Evolutionary conservation across 441 rosid species (phyloP).

Genomic region (Erysimum cheiri): DNA sequence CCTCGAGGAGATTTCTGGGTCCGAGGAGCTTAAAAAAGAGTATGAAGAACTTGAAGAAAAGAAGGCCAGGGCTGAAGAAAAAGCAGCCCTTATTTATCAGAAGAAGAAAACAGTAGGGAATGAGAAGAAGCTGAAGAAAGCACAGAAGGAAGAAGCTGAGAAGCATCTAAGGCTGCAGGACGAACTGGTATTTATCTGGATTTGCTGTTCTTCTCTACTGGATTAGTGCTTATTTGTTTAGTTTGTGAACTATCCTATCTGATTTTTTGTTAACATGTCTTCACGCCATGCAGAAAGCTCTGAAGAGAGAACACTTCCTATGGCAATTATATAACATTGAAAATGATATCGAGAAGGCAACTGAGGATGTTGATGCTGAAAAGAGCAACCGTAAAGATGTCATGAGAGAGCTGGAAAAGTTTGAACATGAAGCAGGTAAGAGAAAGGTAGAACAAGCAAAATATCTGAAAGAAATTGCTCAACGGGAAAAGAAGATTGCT

Average conservation of each 20-base stretch:
- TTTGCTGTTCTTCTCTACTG: slow-evolving; percentile 16
- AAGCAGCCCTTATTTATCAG: slow-evolving; percentile 82
- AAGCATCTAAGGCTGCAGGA: slow-evolving; percentile 90
- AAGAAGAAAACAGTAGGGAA: slow-evolving; percentile 78
- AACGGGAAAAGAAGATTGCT: slow-evolving; percentile 79
- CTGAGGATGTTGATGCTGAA: slow-evolving; percentile 76
- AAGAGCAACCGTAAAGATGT: slow-evolving; percentile 65
- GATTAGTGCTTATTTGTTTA: slow-evolving; percentile 1
- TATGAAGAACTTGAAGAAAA: slow-evolving; percentile 82
- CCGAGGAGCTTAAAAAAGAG: slow-evolving; percentile 93
- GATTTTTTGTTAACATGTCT: slow-evolving; percentile 8
- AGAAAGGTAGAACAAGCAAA: slow-evolving; percentile 83
- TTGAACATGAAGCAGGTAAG: slow-evolving; percentile 67
- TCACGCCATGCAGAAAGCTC: slow-evolving; percentile 64
- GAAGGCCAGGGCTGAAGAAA: slow-evolving; percentile 88
- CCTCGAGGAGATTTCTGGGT: slow-evolving; percentile 96
- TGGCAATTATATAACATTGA: slow-evolving; percentile 91
- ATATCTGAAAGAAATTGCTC: slow-evolving; percentile 82
- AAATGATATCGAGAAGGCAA: slow-evolving; percentile 69
- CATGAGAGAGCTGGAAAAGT: slow-evolving; percentile 66
- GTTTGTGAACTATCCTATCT: slow-evolving; percentile 21
- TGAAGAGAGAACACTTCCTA: slow-evolving; percentile 83
- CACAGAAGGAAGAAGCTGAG: slow-evolving; percentile 99
- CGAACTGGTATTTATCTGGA: slow-evolving; percentile 66
- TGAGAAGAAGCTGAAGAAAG: slow-evolving; percentile 98